Evolutionary conservation across 768 basidiomycete species (phyloP).

Genomic region (Strobilomyces dryophilus): DNA sequence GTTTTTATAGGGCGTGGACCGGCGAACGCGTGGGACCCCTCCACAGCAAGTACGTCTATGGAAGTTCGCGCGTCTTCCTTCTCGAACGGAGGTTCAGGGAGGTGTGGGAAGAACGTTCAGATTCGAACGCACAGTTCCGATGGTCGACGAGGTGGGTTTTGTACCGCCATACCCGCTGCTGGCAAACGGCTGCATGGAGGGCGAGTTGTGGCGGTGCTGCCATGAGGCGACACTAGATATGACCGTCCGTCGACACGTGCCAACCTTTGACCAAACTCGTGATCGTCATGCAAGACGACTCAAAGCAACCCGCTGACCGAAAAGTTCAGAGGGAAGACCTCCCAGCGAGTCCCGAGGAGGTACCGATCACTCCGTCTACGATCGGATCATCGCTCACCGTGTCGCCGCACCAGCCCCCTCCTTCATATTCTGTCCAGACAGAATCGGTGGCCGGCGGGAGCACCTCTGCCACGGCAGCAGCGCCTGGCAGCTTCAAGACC

Average conservation of each 20-base stretch:
- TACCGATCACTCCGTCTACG: neutral
- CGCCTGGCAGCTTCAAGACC: constrained; percentile 19
- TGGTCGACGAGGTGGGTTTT: too few relatives aligned
- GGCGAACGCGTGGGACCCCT: constrained; percentile 4
- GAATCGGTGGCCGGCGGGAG: neutral
- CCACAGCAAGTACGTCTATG: neutral
- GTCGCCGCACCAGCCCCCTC: constrained; percentile 17
- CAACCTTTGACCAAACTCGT: neutral
- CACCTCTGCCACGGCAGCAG: neutral
- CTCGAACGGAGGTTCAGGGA: too few relatives aligned
- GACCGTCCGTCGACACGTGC: neutral
- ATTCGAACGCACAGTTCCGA: too few relatives aligned
- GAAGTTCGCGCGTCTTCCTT: neutral
- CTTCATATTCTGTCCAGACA: constrained; percentile 14
- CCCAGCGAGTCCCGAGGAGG: constrained; percentile 1
- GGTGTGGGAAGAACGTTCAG: too few relatives aligned
- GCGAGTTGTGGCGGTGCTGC: too few relatives aligned
- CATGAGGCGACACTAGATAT: neutral
- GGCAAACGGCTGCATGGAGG: too few relatives aligned
- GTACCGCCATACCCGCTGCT: too few relatives aligned
- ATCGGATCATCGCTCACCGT: neutral
- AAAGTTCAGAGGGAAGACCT: neutral
- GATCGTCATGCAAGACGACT: constrained; percentile 2
- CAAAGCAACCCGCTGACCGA: neutral
- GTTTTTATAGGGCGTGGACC: constrained; percentile 2